Evolutionary conservation across 768 basidiomycete genomes (phyloP).

Genomic region (Suillus weaverae): DNA sequence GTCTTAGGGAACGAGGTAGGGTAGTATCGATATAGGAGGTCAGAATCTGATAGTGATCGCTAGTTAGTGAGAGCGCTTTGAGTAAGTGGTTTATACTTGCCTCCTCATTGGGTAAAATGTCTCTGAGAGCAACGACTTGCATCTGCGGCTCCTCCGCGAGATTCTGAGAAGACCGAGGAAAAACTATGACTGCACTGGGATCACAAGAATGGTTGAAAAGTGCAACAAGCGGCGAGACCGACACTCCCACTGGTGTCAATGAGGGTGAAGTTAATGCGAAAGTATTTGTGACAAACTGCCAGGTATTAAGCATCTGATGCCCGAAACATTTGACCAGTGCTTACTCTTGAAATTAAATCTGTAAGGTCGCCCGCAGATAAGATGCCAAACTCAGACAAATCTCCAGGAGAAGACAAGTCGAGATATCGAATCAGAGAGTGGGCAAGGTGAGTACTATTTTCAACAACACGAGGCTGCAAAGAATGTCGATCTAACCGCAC

Average conservation of each 20-base stretch:
- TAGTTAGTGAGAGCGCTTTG: neutral
- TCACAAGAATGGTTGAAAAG: slow-evolving; percentile 87
- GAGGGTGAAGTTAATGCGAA: slow-evolving; percentile 81
- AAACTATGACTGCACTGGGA: slow-evolving; percentile 90
- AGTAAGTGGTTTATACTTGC: slow-evolving; percentile 35
- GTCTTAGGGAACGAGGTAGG: slow-evolving; percentile 56
- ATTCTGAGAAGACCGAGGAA: slow-evolving; percentile 55
- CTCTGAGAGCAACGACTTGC: slow-evolving; percentile 70
- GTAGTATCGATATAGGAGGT: slow-evolving; percentile 88
- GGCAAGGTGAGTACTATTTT: slow-evolving; percentile 68
- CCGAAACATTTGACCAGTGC: slow-evolving; percentile 18
- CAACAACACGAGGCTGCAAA: slow-evolving; percentile 47
- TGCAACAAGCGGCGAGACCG: slow-evolving; percentile 78
- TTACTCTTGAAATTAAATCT: slow-evolving; percentile 69
- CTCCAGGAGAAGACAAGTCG: slow-evolving; percentile 55
- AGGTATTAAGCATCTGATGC: neutral
- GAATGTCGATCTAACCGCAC: slow-evolving; percentile 52
- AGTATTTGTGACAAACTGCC: slow-evolving; percentile 87
- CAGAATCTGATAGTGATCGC: slow-evolving; percentile 52
- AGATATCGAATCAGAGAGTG: slow-evolving; percentile 76
- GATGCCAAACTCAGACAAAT: slow-evolving; percentile 59
- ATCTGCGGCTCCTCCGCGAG: slow-evolving; percentile 55
- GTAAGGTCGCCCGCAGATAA: slow-evolving; percentile 62
- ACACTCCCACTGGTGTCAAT: slow-evolving; percentile 78
- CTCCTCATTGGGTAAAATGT: slow-evolving; percentile 69